Evolutionary conservation across 805 yeast genomes (phyloP), one percentile per base, ranked within the genome.

Genomic region (Ogataea saltuana): DNA sequence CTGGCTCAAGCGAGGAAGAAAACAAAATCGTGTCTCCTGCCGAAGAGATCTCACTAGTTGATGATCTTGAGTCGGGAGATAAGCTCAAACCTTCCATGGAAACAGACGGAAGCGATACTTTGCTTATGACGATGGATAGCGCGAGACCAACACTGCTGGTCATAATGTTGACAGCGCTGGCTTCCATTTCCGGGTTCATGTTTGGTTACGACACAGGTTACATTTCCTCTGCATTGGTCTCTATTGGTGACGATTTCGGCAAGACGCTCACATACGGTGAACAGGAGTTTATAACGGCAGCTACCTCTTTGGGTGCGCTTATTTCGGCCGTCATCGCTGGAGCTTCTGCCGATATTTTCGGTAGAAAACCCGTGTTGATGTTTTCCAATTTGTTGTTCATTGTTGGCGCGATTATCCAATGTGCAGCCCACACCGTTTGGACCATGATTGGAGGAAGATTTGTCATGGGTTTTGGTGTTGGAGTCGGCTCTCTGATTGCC

Each of bases 151-250:
- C 93, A 9, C 65, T 71, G 6, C 66, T 86, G 56, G 88, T 89
- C 38, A 68, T 88, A 18, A 65, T 77, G 20, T 65, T 89, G 40
- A 86, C 96, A 0, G 70, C 82, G 39, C 81, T 82, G 20, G 80
- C 97, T 0, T 89, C 97, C 6, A 83, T 91, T 49, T 89, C 97
- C 0, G 98, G 98, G 1, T 88, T 90, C 67, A 80, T 91, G 88
- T 91, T 91, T 67, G 99, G 99, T 54, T 91, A 91, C 60, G 99
- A 91, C 64, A 91, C 98, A 1, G 98, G 98, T 54, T 91, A 91
- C 66, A 90, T 91, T 31, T 91, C 98, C 3, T 83, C 95, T 15
- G 97, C 97, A 0, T 72, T 91, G 56, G 96, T 90, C 16, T 80
- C 89, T 27, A 81, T 91, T 36, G 89, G 90, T 10, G 77, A 80